Base-by-base conservation (phyloP, 805 yeast species). In the Metschnikowia amazonensis region DNA sequence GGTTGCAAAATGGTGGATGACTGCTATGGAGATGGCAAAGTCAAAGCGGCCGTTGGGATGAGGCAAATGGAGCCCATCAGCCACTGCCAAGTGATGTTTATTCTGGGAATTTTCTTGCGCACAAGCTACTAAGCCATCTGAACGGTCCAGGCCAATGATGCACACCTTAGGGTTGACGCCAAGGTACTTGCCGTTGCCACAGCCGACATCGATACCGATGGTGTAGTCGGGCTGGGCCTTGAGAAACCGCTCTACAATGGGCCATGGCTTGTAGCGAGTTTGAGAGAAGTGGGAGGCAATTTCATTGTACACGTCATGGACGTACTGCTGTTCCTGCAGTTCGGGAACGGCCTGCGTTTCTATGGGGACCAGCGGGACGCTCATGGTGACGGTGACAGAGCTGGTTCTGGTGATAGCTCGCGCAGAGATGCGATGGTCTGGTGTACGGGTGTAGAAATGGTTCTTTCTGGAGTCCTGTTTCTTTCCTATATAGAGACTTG, bases 201-300 rank as follows among this genome's bases (percentile, higher is more conserved):
- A 92, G 0, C 99, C 99, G 17, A 92, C 88, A 66, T 94, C 99
- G 24, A 89, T 72, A 1, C 99, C 99, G 0, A 92, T 50, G 1
- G 83, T 67, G 35, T 88, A 84, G 5, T 67, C 66, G 0, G 60
- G 48, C 55, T 79, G 77, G 1, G 64, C 54, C 9, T 55, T 59
- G 36, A 94, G 65, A 59, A 85, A 94, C 48, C 74, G 64, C 42
- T 86, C 87, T 21, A 94, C 99, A 17, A 89, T 81, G 6, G 98
- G 98, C 99, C 99, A 94, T 23, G 98, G 97, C 69, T 86, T 92
- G 67, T 90, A 94, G 39, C 99, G 66, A 0, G 99, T 94, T 55
- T 84, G 84, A 2, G 98, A 90, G 63, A 94, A 94, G 63, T 94
- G 99, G 8, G 82, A 56, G 0, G 99, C 98, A 24, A 94, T 94